A percentile compares a stretch with the other conserved stretches of the same genome.
Evolutionary conservation across 148 eudicot species (phyloP).

Genomic region (Chenopodium suecicum): DNA sequence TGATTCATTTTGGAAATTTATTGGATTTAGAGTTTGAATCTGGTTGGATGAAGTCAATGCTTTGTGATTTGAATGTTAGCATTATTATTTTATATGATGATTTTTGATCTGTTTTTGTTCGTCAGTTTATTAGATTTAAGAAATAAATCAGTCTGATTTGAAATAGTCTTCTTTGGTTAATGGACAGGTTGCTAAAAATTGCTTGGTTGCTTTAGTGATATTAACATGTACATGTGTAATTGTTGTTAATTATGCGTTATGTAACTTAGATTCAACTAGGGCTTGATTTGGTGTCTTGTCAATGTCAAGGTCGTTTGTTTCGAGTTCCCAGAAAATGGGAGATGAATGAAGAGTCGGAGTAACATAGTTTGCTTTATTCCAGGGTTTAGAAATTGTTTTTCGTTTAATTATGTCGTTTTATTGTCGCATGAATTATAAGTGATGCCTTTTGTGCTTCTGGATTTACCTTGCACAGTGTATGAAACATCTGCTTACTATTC

Average conservation of each 20-base stretch:
- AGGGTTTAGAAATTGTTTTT: no score
- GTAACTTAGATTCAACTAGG: background rate
- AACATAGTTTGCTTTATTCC: no score
- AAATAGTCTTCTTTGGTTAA: background rate
- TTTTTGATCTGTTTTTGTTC: background rate
- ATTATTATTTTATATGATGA: background rate
- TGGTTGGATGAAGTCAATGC: background rate
- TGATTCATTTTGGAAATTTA: background rate
- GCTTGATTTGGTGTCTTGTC: no score
- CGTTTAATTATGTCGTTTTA: no score
- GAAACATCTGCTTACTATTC: no score
- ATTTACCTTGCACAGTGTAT: no score
- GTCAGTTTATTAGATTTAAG: background rate
- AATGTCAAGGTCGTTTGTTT: no score
- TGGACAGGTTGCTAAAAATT: background rate
- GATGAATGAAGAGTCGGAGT: no score
- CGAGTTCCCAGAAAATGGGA: no score
- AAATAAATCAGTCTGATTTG: background rate
- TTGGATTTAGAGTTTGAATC: background rate
- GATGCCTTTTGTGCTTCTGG: no score
- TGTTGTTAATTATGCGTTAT: background rate
- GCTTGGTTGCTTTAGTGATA: background rate
- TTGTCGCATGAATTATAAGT: no score
- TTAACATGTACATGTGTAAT: background rate
- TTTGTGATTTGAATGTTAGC: background rate